Conservation (phyloP, 306 rosid species). For the Lathyrus sativus region DNA sequence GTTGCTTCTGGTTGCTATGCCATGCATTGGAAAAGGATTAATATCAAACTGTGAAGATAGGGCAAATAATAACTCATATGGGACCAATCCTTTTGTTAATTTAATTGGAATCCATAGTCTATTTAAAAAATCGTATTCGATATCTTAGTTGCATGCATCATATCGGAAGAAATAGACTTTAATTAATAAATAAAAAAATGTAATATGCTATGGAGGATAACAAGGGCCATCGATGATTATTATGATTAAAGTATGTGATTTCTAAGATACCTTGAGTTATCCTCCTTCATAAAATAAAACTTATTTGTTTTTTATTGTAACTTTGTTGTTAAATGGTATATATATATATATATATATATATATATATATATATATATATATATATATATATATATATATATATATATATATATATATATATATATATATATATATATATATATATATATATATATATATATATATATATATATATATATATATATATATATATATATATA, state of each 20-base stretch:
- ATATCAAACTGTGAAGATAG: conserved; percentile 1
- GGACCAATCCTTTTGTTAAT: conserved; percentile 22
- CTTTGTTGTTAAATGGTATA: too few species aligned
- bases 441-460: too few species aligned
- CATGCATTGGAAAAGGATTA: neutral
- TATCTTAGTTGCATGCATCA: conserved; percentile 38
- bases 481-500: too few species aligned
- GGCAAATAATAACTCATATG: neutral
- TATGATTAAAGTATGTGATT: neutral
- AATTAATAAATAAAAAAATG: conserved; percentile 1
- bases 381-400: too few species aligned
- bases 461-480: too few species aligned
- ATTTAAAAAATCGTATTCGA: neutral
- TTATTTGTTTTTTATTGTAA: too few species aligned
- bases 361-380: too few species aligned
- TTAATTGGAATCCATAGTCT: neutral
- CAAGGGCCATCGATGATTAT: neutral
- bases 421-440: too few species aligned
- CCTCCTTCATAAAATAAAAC: neutral
- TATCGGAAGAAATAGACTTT: neutral
- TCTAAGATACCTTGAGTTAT: neutral
- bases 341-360: too few species aligned
- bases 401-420: too few species aligned
- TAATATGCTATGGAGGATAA: neutral
- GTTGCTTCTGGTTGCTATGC: conserved; percentile 5